Base-by-base conservation (phyloP, 75 land plant species). In the Pinus tabuliformis region DNA sequence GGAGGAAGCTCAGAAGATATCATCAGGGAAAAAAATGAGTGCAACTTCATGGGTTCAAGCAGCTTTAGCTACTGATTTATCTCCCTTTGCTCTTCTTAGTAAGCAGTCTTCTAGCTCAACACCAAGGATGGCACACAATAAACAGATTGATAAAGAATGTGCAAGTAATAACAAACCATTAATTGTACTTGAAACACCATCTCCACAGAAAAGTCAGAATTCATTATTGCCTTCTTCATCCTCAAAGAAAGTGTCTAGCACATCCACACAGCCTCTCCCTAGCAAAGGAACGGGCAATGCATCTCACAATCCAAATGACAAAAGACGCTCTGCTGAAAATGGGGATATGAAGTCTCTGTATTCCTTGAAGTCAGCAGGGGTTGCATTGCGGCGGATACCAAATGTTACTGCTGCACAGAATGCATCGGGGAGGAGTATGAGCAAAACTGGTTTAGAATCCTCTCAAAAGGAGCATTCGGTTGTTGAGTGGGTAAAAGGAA, bases 1-100 rank as follows among this genome's bases (percentile, higher is more conserved):
- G 73, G 86, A 86, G 37, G 98, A 92, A 71, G 85, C 88, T 56
- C 56, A 78, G 33, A 86, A 78, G 17, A 52, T 88, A 70, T 80
- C 85, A 28, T 78, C 78, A 45, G 91, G 87, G 22, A 85, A 77
- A 66, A 84, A 77, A 36, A 83, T 73, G 63, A 82, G 78, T 3
- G 94, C 98, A 28, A 49, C 87, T 60, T 76, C 84, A 9, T 96
- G 99, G 99, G 89, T 94, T 71, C 75, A 88, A 62, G 94, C 98
- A 54, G 97, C 98, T 12, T 80, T 96, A 57, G 72, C 91, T 4
- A 84, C 98, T 36, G 91, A 96, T 70, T 74, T 96, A 45, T 89
- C 90, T 59, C 58, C 98, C 20, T 92, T 94, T 59, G 63, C 93
- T 8, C 82, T 90, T 68, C 89, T 75, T 73, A 81, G 52, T 60